Evolutionary conservation across 192 early-diverging fungal species (phyloP), one percentile per base, ranked within the genome.

Genomic region (Podila epicladia): DNA sequence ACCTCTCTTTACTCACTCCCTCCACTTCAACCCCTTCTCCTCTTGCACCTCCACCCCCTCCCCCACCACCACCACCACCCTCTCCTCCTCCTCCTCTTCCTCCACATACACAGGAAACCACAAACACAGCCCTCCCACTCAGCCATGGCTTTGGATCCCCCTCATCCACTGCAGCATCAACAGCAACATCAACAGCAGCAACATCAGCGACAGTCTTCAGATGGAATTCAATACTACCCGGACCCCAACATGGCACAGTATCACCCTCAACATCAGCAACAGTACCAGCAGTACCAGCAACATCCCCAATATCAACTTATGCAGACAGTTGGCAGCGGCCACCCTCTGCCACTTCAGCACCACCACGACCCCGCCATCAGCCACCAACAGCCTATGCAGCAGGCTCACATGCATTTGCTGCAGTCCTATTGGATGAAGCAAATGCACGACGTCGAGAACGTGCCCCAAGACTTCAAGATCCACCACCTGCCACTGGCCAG

Each of bases 401-500:
- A 67, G 22, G 65, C 69, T 20, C 76, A 79, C 33, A 62, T 72
- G 76, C 76, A 79, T 33, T 24, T 79, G 41, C 32, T 79, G 17
- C 76, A 79, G 55, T 72, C 76, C 22, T 95, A 93, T 58, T 95
- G 94, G 94, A 87, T 91, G 72, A 88, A 89, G 17, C 92, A 94
- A 60, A 86, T 91, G 77, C 68, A 73, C n/a, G 84, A 86, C 59
- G 87, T 91, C 19, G 87, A 94, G 55, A 84, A 92, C 64, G 91
- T 90, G 31, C 82, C 86, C 45, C 89, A 92, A 28, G 97, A 98
- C 84, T 98, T 96, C 85, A 96, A 97, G 84, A 87, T 90, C 64
- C 96, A 98, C 74, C 88, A 91, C 63, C 68, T 99, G 70, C 97
- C 97, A 12, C 82, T 99, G 60, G 97, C 97, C 12, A 76, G 97